These are phyloP conservation scores for Lachancea kluyveri DNA, from an alignment of 805 yeast species.

Conservation along the genomic window DNA sequence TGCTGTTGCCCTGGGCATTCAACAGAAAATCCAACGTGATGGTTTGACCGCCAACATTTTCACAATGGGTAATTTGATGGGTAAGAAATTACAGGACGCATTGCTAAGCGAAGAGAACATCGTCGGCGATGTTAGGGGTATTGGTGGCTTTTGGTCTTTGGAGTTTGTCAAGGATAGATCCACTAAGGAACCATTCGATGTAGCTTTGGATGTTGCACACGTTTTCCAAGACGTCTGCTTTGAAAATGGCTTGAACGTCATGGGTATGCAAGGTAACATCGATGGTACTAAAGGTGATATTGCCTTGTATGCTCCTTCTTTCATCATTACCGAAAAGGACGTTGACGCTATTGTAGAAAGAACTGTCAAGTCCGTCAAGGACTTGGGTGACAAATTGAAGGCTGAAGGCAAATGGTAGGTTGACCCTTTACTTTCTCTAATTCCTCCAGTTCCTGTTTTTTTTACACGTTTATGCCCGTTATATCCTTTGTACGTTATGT, in stretches of 20 bases:
- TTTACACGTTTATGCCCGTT: too few relatives aligned
- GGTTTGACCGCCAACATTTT: conserved; percentile 37
- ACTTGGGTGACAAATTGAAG: conserved; percentile 19
- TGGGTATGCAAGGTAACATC: conserved; percentile 42
- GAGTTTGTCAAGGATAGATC: conserved; percentile 49
- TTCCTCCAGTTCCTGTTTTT: too few relatives aligned
- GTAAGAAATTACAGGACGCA: conserved; percentile 31
- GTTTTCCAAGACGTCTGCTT: conserved; percentile 31
- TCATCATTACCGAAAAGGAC: conserved; percentile 37
- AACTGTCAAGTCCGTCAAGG: conserved; percentile 35
- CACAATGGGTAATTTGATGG: conserved; percentile 38
- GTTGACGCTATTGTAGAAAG: conserved; percentile 38
- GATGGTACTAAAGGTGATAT: conserved; percentile 39
- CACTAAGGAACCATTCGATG: conserved; percentile 44
- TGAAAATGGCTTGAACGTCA: conserved; percentile 40
- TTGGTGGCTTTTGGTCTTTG: conserved; percentile 54
- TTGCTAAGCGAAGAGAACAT: conserved; percentile 30
- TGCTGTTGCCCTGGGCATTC: conserved; percentile 41
- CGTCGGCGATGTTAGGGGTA: conserved; percentile 58
- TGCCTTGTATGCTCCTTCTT: conserved; percentile 43
- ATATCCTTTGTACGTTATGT: too few relatives aligned
- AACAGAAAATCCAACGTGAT: conserved; percentile 33
- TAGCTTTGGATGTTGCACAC: conserved; percentile 33
- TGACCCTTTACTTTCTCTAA: too few relatives aligned
- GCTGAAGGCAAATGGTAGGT: conserved; percentile 14